Percentiles rank a stretch among this genome's conserved stretches.
Evolutionary conservation across 2,329 filamentous ascomycete genomes (phyloP).

Genomic region (Microdochium bolleyi): DNA sequence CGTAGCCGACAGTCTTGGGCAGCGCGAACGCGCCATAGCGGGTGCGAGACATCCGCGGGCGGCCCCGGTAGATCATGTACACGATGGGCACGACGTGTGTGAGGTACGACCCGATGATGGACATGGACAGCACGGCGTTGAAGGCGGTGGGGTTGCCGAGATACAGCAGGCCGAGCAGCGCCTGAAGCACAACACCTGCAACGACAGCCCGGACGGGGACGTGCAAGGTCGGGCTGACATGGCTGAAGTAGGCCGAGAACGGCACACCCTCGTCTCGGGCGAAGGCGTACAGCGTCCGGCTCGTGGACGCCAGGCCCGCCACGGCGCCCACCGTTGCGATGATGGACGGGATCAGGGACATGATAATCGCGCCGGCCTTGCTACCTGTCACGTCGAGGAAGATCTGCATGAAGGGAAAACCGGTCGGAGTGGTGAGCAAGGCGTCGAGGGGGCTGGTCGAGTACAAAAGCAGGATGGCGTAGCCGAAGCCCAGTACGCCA

Average conservation of each 20-base stretch:
- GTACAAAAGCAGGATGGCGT: slow-evolving; percentile 33
- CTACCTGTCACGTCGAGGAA: slow-evolving; percentile 21
- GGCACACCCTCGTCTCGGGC: slow-evolving; percentile 27
- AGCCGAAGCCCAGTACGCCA: slow-evolving; percentile 34
- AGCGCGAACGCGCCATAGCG: slow-evolving; percentile 19
- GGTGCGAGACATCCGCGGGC: slow-evolving; percentile 15
- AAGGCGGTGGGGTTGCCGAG: slow-evolving; percentile 32
- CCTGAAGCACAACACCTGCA: slow-evolving; percentile 15
- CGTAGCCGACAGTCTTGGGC: slow-evolving; percentile 19
- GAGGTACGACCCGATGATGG: slow-evolving; percentile 32
- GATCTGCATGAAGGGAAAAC: slow-evolving; percentile 34
- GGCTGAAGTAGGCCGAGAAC: slow-evolving; percentile 23
- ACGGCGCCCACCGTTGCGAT: slow-evolving; percentile 20
- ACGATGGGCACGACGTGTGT: slow-evolving; percentile 32
- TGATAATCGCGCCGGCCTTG: slow-evolving; percentile 13
- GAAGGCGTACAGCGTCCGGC: slow-evolving; percentile 29
- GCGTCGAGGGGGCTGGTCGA: slow-evolving; percentile 28
- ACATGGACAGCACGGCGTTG: slow-evolving; percentile 31
- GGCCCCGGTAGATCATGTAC: slow-evolving; percentile 23
- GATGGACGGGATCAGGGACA: slow-evolving; percentile 17
- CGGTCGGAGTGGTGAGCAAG: slow-evolving; percentile 28
- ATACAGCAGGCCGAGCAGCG: slow-evolving; percentile 27
- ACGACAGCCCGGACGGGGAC: slow-evolving; percentile 23
- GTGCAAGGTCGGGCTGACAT: slow-evolving; percentile 18
- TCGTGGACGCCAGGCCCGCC: slow-evolving; percentile 25